Conservation (phyloP, 208 protist species). For the Crithidia thermophila region DNA sequence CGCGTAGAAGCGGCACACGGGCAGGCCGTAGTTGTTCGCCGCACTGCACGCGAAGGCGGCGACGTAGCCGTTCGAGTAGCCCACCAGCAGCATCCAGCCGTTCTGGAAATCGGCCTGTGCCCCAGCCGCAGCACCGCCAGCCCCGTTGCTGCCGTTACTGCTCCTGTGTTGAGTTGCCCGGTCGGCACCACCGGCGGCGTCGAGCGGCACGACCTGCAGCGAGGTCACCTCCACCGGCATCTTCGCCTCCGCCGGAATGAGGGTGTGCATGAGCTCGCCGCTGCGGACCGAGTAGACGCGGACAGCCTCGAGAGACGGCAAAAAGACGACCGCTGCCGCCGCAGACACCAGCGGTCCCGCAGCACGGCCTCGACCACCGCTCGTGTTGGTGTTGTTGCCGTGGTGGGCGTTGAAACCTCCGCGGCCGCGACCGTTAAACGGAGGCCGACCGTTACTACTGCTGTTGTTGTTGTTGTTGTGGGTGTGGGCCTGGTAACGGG, state of each 20-base stretch:
- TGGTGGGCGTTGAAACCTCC: no score
- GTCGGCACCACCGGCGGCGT: neutral
- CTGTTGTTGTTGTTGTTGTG: constrained; percentile 2
- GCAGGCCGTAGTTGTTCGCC: constrained; percentile 82
- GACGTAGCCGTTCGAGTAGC: constrained; percentile 87
- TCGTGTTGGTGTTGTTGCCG: neutral
- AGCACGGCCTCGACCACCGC: neutral
- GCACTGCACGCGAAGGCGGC: constrained; percentile 73
- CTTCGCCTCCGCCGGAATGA: constrained; percentile 76
- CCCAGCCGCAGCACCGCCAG: neutral
- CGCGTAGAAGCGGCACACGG: constrained; percentile 82
- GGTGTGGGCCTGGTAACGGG: constrained; percentile 31
- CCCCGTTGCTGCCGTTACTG: neutral
- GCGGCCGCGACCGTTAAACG: constrained; percentile 10
- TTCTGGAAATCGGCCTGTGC: constrained; percentile 18
- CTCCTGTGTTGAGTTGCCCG: neutral
- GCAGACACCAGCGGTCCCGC: constrained; percentile 11
- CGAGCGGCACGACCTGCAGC: constrained; percentile 57
- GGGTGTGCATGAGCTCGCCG: constrained; percentile 65
- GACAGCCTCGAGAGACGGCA: constrained; percentile 85
- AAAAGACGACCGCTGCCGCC: constrained; percentile 60
- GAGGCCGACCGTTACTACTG: constrained; percentile 1
- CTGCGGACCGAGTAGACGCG: constrained; percentile 82
- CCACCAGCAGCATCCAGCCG: constrained; percentile 81
- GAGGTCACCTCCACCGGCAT: constrained; percentile 83